Evolutionary conservation across 2,329 filamentous ascomycete genomes (phyloP).

Genomic region (Alternaria sp.): DNA sequence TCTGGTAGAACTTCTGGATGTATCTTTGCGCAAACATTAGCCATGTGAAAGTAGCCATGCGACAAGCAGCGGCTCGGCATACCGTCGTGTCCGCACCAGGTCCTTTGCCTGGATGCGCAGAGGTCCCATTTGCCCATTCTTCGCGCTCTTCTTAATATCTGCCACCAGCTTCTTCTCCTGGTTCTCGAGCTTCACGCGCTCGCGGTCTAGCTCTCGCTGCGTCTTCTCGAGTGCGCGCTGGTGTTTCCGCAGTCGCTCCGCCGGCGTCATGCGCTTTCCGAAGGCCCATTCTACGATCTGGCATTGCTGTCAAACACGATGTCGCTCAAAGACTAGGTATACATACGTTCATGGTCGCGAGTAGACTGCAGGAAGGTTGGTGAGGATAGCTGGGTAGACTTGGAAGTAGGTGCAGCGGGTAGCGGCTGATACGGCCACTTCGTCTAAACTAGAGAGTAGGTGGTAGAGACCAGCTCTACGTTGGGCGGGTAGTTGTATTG

Average conservation of each 20-base stretch:
- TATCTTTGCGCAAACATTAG: conserved; percentile 65
- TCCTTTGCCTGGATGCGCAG: conserved; percentile 99
- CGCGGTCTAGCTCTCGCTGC: conserved; percentile 93
- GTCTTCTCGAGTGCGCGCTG: conserved; percentile 97
- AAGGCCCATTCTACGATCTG: conserved; percentile 96
- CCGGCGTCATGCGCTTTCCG: conserved; percentile 98
- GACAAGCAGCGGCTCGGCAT: conserved; percentile 19
- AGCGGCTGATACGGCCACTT: conserved; percentile 4
- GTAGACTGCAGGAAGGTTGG: conserved; percentile 14
- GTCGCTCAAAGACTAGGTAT: neutral
- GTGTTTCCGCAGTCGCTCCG: conserved; percentile 89
- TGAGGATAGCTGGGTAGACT: conserved; percentile 1
- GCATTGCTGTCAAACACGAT: neutral
- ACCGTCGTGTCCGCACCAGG: conserved; percentile 87
- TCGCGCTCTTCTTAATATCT: conserved; percentile 98
- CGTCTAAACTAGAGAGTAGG: neutral
- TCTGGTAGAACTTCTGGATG: conserved; percentile 97
- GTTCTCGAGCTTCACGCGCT: conserved; percentile 94
- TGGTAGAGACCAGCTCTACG: neutral
- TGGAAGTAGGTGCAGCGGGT: conserved; percentile 15
- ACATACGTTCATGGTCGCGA: conserved; percentile 57
- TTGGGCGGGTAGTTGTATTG: neutral
- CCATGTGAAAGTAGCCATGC: neutral
- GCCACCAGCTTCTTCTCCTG: conserved; percentile 97
- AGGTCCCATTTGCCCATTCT: conserved; percentile 98